A percentile compares a stretch with the other conserved stretches of the same genome.
These are phyloP conservation scores for Protomyces inundatus DNA, from an alignment of 1,139 yeast genomes.

Conservation along the genomic window DNA sequence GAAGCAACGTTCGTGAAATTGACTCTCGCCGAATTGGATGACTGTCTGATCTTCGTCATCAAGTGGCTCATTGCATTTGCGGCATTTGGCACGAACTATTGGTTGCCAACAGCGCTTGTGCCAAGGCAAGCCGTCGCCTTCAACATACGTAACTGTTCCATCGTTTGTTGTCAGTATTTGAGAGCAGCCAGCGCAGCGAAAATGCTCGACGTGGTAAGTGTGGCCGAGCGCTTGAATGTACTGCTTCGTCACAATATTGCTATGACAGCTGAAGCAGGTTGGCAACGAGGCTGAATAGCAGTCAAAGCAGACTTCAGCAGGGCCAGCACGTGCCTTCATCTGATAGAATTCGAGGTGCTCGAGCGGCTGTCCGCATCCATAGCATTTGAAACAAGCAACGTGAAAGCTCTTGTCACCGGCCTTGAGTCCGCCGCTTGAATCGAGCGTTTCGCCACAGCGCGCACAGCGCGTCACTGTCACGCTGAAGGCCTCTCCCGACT, in stretches of 20 bases:
- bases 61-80: conserved; percentile 10
- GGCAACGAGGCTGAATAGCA: conserved; percentile 39
- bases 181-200: conserved; percentile 39
- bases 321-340: neutral
- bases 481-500: neutral
- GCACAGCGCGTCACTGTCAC: conserved; percentile 5
- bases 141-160: neutral
- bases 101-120: conserved; percentile 16
- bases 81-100: neutral
- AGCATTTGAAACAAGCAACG: conserved; percentile 6
- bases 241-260: conserved; percentile 37
- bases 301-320: conserved; percentile 39
- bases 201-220: conserved; percentile 39
- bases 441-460: conserved; percentile 11
- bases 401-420: conserved; percentile 4
- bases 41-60: conserved; percentile 9
- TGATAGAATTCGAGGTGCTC: conserved; percentile 20
- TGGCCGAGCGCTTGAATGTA: conserved; percentile 38
- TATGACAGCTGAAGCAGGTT: conserved; percentile 37
- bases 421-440: conserved; percentile 4
- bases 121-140: conserved; percentile 17
- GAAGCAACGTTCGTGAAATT: conserved; percentile 37
- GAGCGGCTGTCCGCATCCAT: conserved; percentile 11
- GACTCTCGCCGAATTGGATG: conserved; percentile 29
- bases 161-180: neutral